phyloP scores from a whole-genome alignment of 2,329 filamentous ascomycete species.

The Aspergillus pseudotamarii region DNA sequence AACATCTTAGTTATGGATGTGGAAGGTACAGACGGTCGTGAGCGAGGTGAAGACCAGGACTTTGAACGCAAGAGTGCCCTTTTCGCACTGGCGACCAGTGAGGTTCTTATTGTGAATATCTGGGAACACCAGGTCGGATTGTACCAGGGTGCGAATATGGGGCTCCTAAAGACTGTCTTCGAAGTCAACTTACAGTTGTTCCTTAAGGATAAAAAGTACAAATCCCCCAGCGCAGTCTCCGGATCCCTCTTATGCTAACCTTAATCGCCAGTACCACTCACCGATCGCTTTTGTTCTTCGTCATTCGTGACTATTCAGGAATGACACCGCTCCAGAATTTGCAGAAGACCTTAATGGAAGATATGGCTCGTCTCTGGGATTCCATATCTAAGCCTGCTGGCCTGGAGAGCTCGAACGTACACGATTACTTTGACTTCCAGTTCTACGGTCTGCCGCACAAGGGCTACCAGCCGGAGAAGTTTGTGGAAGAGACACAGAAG shows the following conservation, averaged over 20 bases:
- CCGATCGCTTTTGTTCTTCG: constrained; percentile 93
- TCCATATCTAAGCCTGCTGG: constrained; percentile 89
- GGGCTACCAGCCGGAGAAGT: constrained; percentile 91
- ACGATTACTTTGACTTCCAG: constrained; percentile 98
- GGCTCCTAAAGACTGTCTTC: constrained; percentile 95
- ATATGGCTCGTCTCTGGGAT: constrained; percentile 88
- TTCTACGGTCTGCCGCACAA: constrained; percentile 97
- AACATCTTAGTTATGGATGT: constrained; percentile 99
- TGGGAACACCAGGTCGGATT: constrained; percentile 99
- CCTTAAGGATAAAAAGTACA: constrained; percentile 89
- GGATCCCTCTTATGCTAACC: constrained; percentile 26
- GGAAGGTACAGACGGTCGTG: constrained; percentile 93
- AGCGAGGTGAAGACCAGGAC: constrained; percentile 96
- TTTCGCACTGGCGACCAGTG: constrained; percentile 94
- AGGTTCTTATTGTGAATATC: constrained; percentile 97
- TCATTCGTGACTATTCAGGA: constrained; percentile 95
- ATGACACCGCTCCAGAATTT: constrained; percentile 88
- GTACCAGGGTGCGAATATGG: constrained; percentile 99
- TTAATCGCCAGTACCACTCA: constrained; percentile 68
- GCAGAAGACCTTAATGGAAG: constrained; percentile 85
- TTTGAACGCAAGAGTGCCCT: constrained; percentile 98
- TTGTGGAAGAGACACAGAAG: constrained; percentile 75
- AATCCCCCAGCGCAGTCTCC: not conserved
- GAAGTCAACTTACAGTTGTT: constrained; percentile 98
- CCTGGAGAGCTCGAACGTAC: constrained; percentile 83